A percentile compares a stretch with the other conserved stretches of the same genome.
Evolutionary conservation across 2,329 filamentous ascomycete species (phyloP).

Genomic region (Phialocephala sp.): DNA sequence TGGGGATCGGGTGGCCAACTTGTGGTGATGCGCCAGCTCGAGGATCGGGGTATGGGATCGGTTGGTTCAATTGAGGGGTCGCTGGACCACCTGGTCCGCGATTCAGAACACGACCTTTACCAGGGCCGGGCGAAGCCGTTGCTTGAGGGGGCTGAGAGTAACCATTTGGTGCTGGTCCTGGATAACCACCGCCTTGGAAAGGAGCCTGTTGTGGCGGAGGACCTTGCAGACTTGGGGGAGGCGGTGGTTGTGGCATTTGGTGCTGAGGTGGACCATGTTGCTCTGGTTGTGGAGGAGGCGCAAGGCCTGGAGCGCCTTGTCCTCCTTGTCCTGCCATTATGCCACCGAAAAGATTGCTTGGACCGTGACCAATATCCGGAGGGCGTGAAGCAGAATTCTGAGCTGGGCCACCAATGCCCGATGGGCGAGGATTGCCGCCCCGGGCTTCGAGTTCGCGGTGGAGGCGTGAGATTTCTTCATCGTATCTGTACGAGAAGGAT

Average conservation of each 20-base stretch:
- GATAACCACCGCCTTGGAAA: conserved; percentile 68
- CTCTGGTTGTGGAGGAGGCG: conserved; percentile 68
- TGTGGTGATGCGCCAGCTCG: conserved; percentile 75
- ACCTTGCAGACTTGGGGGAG: conserved; percentile 57
- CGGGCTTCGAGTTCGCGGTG: conserved; percentile 84
- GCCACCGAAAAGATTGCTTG: conserved; percentile 89
- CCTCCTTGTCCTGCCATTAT: conserved; percentile 91
- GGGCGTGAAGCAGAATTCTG: conserved; percentile 85
- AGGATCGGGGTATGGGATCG: conserved; percentile 83
- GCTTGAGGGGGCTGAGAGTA: conserved; percentile 85
- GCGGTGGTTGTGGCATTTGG: conserved; percentile 69
- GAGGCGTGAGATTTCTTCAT: conserved; percentile 85
- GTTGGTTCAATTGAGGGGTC: conserved; percentile 90
- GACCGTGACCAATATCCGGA: conserved; percentile 83
- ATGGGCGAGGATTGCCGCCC: conserved; percentile 66
- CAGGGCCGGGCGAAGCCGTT: conserved; percentile 85
- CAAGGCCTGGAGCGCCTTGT: conserved; percentile 84
- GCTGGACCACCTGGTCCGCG: conserved; percentile 75
- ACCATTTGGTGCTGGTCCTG: conserved; percentile 62
- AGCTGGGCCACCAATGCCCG: conserved; percentile 73
- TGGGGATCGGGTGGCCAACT: conserved; percentile 82
- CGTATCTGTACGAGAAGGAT: conserved; percentile 68
- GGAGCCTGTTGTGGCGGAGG: conserved; percentile 64
- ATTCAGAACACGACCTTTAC: conserved; percentile 69
- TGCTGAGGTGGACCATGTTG: conserved; percentile 59